Percentiles rank a stretch among this genome's conserved stretches.
phyloP scores from a whole-genome alignment of 306 rosid species.

The Cucurbita moschata region DNA sequence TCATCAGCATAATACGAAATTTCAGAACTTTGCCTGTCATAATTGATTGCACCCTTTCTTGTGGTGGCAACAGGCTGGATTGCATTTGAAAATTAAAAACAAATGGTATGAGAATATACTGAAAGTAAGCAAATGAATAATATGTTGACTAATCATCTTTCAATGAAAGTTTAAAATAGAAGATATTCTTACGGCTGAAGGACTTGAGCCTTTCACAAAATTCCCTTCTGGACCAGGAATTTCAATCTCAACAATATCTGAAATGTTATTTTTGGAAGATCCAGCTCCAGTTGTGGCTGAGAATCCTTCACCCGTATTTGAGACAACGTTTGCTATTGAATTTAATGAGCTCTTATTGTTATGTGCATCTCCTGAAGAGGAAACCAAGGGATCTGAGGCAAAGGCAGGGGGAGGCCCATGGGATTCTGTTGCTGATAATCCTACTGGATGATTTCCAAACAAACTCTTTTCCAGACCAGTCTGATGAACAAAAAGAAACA shows the following conservation, averaged over 20 bases:
- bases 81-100: slow-evolving; percentile 6
- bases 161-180: too few relatives aligned
- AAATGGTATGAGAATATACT: slow-evolving; percentile 11
- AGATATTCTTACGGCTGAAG: slow-evolving; percentile 55
- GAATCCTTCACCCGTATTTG: slow-evolving; percentile 22
- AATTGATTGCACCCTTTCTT: slow-evolving; percentile 56
- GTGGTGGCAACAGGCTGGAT: slow-evolving; percentile 91
- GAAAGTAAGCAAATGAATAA: slow-evolving; percentile 2
- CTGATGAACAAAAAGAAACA: slow-evolving; percentile 34
- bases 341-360: slow-evolving; percentile 29
- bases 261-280: slow-evolving; percentile 34
- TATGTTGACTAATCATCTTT: neutral
- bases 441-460: slow-evolving; percentile 86
- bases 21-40: slow-evolving; percentile 79
- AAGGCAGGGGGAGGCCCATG: slow-evolving; percentile 83
- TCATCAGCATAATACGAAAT: slow-evolving; percentile 86
- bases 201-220: slow-evolving; percentile 53
- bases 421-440: slow-evolving; percentile 44
- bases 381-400: slow-evolving; percentile 66
- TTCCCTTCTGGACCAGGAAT: slow-evolving; percentile 50
- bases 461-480: slow-evolving; percentile 87
- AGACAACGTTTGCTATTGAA: slow-evolving; percentile 13
- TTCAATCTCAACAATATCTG: slow-evolving; percentile 75
- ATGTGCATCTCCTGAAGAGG: slow-evolving; percentile 19
- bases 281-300: slow-evolving; percentile 35